A percentile compares a stretch with the other conserved stretches of the same genome.
These are phyloP conservation scores for Scopulariopsis brevicaulis DNA, from an alignment of 2,329 filamentous ascomycete genomes.

Conservation along the genomic window DNA sequence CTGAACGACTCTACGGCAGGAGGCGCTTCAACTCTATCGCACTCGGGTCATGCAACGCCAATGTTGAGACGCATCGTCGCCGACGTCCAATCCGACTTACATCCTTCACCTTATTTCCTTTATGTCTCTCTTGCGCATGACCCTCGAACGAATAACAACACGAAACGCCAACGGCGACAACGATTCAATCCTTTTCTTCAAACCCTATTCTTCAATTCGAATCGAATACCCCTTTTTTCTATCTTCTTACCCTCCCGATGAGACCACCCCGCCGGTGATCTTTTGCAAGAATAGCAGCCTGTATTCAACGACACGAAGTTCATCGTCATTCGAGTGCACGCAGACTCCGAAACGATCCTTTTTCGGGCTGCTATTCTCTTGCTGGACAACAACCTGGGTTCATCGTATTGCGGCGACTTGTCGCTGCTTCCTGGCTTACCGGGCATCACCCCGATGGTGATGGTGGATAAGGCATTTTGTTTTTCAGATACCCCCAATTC, in stretches of 20 bases:
- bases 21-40: background rate
- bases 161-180: background rate
- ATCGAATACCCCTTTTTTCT: background rate
- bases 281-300: background rate
- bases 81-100: background rate
- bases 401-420: background rate
- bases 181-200: background rate
- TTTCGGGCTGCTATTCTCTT: background rate
- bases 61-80: slow-evolving; percentile 1
- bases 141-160: background rate
- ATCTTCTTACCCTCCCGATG: background rate
- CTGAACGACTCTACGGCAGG: background rate
- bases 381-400: background rate
- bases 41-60: background rate
- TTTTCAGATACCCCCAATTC: background rate
- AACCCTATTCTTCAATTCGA: background rate
- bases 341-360: background rate
- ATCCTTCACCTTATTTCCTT: slow-evolving; percentile 5
- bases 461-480: background rate
- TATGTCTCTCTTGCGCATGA: background rate
- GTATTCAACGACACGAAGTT: background rate
- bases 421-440: background rate
- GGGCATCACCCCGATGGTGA: background rate
- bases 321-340: background rate
- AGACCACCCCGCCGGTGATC: background rate